Conservation (phyloP, 305 asterid genomes). For the Fraxinus albicans region DNA sequence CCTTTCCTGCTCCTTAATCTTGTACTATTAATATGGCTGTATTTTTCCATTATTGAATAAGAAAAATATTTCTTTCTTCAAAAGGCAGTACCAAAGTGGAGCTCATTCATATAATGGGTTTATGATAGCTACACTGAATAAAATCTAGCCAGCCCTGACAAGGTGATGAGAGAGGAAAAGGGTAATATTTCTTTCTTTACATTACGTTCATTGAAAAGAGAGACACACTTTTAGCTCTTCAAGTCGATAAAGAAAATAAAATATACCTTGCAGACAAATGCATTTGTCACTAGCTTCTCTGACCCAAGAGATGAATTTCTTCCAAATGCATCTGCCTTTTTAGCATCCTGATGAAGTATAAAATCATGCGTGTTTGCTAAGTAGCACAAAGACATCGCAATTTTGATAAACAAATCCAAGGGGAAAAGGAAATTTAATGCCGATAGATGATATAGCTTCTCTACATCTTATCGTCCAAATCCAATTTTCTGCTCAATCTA, state of each 20-base stretch:
- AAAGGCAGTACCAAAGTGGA: neutral
- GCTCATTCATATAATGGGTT: neutral
- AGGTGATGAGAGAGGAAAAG: neutral
- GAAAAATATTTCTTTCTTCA: too few species aligned
- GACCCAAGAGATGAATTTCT: constrained; percentile 33
- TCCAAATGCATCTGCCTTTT: constrained; percentile 37
- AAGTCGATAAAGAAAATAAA: constrained; percentile 8
- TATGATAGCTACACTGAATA: neutral
- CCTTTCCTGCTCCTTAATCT: too few species aligned
- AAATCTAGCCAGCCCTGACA: neutral
- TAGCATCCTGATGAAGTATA: constrained; percentile 35
- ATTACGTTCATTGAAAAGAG: neutral
- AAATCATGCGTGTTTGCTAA: neutral
- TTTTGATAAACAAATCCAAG: neutral
- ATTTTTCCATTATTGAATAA: too few species aligned
- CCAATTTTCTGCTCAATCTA: neutral
- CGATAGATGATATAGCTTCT: neutral
- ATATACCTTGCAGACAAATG: constrained; percentile 67
- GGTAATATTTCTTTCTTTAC: neutral
- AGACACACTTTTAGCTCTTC: neutral
- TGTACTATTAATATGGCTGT: too few species aligned
- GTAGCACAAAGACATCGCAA: neutral
- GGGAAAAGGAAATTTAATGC: neutral
- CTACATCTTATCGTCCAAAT: neutral
- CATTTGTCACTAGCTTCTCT: constrained; percentile 56